Base-by-base conservation (phyloP, 129 eudicot genomes). In the Dittrichia graveolens region DNA sequence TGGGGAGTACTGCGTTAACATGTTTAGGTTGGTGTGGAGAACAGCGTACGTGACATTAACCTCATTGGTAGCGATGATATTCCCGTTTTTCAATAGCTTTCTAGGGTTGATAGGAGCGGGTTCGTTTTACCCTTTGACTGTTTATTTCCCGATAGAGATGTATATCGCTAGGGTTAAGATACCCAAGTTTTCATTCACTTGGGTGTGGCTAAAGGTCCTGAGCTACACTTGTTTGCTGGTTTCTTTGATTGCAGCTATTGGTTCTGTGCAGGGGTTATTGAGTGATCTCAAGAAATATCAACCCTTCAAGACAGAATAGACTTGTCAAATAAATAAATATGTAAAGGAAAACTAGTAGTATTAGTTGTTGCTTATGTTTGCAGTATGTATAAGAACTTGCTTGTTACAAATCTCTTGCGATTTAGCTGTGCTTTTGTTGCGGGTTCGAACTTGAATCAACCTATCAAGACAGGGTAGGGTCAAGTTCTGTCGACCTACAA, bases 61-160 rank as follows among this genome's bases (percentile, higher is more conserved):
- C 1, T 78, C 96, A 0, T 46, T 93, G 15, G 10, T 85, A 2
- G 98, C 98, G 0, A 93, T 93, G 98, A 75, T 89, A 19, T 83
- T 94, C 15, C 98, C 98, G 0, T 94, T 94, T 63, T 94, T 94
- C 88, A 94, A 94, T 47, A 85, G 81, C 71, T 85, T 94, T 83
- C 75, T 94, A 52, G 96, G 98, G n/a, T 39, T 94, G 14, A 86
- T 94, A 1, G 98, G 98, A 37, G 96, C 98, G 3, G 88, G 83
- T 2, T 79, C 96, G 0, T 94, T 94, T 71, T 94, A 91, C 71
- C 98, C 98, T 11, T 61, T 93, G 57, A 93, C 98, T 0, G 96
- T 92, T 41, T 92, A 89, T 57, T 92, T 92, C 72, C 98, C 98
- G 0, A 74, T 93, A 16, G 96, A 90, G 74, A 85, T 94, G 95